Percentiles rank a stretch among this genome's conserved stretches.
phyloP scores from a whole-genome alignment of 352 stramenopile species.

The Thalassiosira ordinaria region DNA sequence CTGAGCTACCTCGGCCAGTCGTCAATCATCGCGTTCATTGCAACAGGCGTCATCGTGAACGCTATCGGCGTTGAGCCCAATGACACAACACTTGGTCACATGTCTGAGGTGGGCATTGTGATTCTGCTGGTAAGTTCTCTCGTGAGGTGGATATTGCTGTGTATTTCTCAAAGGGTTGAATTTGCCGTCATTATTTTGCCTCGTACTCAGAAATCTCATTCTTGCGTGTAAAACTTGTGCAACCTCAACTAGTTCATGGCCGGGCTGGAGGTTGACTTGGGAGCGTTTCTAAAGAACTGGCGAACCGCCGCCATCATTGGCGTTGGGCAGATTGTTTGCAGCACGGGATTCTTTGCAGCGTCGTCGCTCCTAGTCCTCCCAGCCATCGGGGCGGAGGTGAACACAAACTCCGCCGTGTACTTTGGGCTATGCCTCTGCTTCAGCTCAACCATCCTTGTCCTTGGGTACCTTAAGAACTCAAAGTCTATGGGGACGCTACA shows the following conservation, averaged over 20 bases:
- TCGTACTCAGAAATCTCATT: too few relatives aligned
- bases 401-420: slow-evolving; percentile 7
- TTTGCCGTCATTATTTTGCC: too few relatives aligned
- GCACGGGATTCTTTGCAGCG: background rate
- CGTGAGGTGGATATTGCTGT: too few relatives aligned
- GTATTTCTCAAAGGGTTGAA: too few relatives aligned
- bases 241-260: too few relatives aligned
- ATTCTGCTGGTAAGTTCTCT: too few relatives aligned
- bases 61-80: slow-evolving; percentile 11
- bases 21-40: slow-evolving; percentile 13
- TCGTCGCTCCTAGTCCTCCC: background rate
- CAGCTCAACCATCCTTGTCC: slow-evolving; percentile 15
- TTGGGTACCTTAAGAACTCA: slow-evolving; percentile 10
- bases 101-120: slow-evolving; percentile 9
- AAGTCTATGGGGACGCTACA: slow-evolving; percentile 17
- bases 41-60: slow-evolving; percentile 15
- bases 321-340: slow-evolving; percentile 1
- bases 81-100: background rate
- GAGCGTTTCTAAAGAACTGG: slow-evolving; percentile 16
- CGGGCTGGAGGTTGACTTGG: slow-evolving; percentile 18
- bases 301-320: slow-evolving; percentile 16
- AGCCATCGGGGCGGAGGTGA: background rate
- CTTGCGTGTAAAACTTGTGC: too few relatives aligned
- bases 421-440: slow-evolving; percentile 13
- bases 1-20: slow-evolving; percentile 15